These are phyloP conservation scores for Rhodamnia argentea DNA, from an alignment of 345 rosid species.

Conservation along the genomic window DNA sequence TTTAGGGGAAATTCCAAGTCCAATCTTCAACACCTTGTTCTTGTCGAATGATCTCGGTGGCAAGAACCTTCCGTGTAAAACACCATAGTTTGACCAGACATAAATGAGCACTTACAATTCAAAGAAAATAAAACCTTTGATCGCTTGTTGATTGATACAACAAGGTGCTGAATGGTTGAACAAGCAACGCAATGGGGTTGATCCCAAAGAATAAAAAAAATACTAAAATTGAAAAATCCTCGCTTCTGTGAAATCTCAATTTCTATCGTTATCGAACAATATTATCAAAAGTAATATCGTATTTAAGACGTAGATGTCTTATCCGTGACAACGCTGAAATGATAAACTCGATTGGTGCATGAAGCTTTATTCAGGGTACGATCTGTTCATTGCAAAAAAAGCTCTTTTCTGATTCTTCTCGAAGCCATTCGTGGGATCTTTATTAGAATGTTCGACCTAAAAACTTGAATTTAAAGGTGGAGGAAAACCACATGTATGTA, in stretches of 20 bases:
- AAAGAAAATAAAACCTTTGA: background rate
- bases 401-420: background rate
- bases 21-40: background rate
- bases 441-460: background rate
- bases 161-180: background rate
- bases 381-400: background rate
- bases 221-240: background rate
- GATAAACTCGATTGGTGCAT: background rate
- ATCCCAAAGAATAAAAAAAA: background rate
- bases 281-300: background rate
- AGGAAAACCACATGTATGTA: background rate
- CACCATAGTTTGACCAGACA: background rate
- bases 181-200: background rate
- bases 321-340: background rate
- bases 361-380: background rate
- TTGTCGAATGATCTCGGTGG: background rate
- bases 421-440: background rate
- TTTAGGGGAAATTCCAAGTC: background rate
- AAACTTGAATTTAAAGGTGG: background rate
- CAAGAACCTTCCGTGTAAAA: background rate
- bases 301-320: background rate
- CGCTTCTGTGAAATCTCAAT: background rate
- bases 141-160: background rate
- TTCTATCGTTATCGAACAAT: background rate
- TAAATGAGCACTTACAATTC: background rate